These are phyloP conservation scores for Tilletiaria anomala DNA, from an alignment of 1,284 basidiomycete genomes.

Conservation along the genomic window DNA sequence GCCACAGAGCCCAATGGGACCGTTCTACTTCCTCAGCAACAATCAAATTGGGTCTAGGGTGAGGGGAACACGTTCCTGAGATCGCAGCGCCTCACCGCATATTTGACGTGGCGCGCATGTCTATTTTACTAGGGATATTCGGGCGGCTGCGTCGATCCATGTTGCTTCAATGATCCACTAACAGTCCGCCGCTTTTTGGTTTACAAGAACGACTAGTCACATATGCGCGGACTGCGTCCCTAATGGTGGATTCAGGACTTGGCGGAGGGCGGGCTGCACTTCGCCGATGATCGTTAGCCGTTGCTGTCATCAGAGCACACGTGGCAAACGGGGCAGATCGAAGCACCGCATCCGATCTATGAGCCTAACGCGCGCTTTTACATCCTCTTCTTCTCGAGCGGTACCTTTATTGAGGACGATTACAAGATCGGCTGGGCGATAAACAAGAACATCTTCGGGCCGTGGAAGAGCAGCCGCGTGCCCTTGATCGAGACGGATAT, in stretches of 20 bases:
- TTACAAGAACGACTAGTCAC: background rate
- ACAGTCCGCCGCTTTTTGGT: background rate
- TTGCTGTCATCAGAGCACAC: background rate
- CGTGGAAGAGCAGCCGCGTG: background rate
- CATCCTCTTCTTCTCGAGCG: background rate
- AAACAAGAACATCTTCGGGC: background rate
- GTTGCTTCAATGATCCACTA: background rate
- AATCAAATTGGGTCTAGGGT: too few species aligned
- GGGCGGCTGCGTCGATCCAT: background rate
- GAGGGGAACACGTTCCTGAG: background rate
- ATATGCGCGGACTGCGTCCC: background rate
- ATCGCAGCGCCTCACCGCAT: background rate
- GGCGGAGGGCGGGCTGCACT: background rate
- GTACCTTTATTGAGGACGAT: background rate
- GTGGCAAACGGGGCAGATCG: background rate
- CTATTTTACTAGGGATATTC: background rate
- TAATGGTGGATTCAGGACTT: background rate
- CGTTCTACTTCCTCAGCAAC: constrained; percentile 1
- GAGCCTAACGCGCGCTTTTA: background rate
- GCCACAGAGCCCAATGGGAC: constrained; percentile 11
- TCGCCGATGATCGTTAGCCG: background rate
- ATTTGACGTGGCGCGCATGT: background rate
- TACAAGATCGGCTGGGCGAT: background rate
- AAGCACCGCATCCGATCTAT: background rate
- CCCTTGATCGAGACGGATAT: background rate